Evolutionary conservation across 192 early-diverging fungal species (phyloP), one percentile per base, ranked within the genome.

Genomic region (Linnemannia exigua): DNA sequence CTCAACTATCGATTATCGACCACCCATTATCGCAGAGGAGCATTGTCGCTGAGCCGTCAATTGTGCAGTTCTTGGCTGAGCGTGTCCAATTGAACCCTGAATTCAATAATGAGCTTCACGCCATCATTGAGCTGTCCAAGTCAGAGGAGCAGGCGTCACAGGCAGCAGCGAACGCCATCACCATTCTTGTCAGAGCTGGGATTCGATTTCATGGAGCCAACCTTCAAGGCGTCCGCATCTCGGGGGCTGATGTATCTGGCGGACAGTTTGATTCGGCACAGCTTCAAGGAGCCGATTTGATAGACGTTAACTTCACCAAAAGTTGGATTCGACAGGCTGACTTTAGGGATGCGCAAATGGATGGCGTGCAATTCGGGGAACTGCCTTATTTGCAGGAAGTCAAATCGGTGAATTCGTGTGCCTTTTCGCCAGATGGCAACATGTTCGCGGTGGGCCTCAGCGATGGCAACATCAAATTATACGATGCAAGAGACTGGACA

Each of bases 111-210:
- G 48, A 63, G 28, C 76, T 78, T 3, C 22, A 44, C 9, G n/a
- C 67, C 3, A 6, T 70, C 1, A 52, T 78, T 15, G 76, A 78
- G 20, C 48, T 7, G 33, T 78, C 76, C 25, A 78, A 78, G 51
- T 20, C 9, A 0, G 12, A 78, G 22, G 37, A 61, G 22, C 1
- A n/a, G 1, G 52, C 52, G 25, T 25, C 5, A 9, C 22, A 3
- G 7, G 75, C 75, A 1, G 75, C 75, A 33, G 75, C 75, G 15
- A 77, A 68, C 50, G 67, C 75, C 9, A 52, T 77, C 37, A 77
- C 75, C 16, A 77, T 68, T 20, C 35, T 77, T 25, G 47, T 68
- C 33, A 3, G 75, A 25, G 75, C 75, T 16, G 46, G 66, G 8
- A 35, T 68, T 14, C 46, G 17, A 22, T 77, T 68, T 47, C 68